These are phyloP conservation scores for Agrocybe chaxingu DNA, from an alignment of 768 basidiomycete species.

Conservation along the genomic window DNA sequence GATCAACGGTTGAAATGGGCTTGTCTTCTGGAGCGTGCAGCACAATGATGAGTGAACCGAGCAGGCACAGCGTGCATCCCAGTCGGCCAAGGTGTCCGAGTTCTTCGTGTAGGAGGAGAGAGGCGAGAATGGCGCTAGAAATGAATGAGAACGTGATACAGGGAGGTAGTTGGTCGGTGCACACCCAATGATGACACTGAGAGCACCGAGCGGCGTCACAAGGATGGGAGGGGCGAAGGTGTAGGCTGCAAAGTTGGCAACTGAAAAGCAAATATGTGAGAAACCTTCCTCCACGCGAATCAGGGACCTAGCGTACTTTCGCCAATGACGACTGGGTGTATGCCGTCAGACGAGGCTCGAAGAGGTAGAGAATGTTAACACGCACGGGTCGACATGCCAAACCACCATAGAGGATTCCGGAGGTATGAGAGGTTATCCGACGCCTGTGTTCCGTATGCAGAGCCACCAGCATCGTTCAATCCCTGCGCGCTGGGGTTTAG, in stretches of 20 bases:
- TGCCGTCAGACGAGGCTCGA: not conserved
- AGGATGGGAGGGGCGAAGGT: constrained; percentile 97
- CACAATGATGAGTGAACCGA: constrained; percentile 92
- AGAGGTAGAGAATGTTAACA: constrained; percentile 18
- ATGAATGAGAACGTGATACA: constrained; percentile 1
- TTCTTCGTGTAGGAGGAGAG: constrained; percentile 89
- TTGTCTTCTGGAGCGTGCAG: constrained; percentile 97
- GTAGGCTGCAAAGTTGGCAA: constrained; percentile 93
- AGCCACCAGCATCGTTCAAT: constrained; percentile 74
- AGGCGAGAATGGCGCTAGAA: constrained; percentile 86
- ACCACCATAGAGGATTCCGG: constrained; percentile 95
- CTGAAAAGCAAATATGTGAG: constrained; percentile 28
- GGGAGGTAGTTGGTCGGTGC: constrained; percentile 21
- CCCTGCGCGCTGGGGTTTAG: constrained; percentile 49
- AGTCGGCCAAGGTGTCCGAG: constrained; percentile 89
- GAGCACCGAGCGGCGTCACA: constrained; percentile 96
- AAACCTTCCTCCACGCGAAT: not conserved
- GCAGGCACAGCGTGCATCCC: constrained; percentile 78
- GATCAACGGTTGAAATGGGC: constrained; percentile 87
- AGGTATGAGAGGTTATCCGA: constrained; percentile 87
- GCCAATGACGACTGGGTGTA: constrained; percentile 77
- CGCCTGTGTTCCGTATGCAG: constrained; percentile 48
- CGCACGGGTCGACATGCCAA: constrained; percentile 88
- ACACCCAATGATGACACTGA: constrained; percentile 94
- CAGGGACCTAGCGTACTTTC: constrained; percentile 58